phyloP scores from a whole-genome alignment of 1,284 basidiomycete species.

The Puccinia horiana region DNA sequence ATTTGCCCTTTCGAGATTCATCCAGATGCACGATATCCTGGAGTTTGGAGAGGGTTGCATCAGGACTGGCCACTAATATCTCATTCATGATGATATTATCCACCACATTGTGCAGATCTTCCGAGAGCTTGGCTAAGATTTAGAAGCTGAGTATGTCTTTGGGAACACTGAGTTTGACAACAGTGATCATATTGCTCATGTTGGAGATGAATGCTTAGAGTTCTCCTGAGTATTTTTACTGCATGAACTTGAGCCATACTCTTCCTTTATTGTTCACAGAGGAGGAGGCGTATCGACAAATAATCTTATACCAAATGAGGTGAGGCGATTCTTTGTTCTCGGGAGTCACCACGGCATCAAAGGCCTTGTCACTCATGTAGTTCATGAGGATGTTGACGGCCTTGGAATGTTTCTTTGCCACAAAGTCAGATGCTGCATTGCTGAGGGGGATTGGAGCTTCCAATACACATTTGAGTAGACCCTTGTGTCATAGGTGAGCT shows the following conservation, averaged over 20 bases:
- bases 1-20: neutral
- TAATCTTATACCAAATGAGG: neutral
- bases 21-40: neutral
- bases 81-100: constrained; percentile 3
- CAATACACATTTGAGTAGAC: too few species aligned
- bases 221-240: neutral
- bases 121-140: neutral
- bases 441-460: too few species aligned
- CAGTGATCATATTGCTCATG: neutral
- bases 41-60: too few species aligned
- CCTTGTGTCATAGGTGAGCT: too few species aligned
- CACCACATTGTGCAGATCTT: neutral
- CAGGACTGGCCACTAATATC: neutral
- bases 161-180: neutral
- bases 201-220: neutral
- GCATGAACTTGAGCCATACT: neutral
- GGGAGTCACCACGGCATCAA: neutral
- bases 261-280: neutral
- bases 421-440: too few species aligned
- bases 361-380: too few species aligned
- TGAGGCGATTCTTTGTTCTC: neutral
- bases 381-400: too few species aligned
- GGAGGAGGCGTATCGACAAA: neutral
- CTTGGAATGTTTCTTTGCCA: too few species aligned
- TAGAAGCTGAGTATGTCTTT: too few species aligned